These are phyloP conservation scores for Flaveria linearis DNA, from an alignment of 129 eudicot species.

Conservation along the genomic window DNA sequence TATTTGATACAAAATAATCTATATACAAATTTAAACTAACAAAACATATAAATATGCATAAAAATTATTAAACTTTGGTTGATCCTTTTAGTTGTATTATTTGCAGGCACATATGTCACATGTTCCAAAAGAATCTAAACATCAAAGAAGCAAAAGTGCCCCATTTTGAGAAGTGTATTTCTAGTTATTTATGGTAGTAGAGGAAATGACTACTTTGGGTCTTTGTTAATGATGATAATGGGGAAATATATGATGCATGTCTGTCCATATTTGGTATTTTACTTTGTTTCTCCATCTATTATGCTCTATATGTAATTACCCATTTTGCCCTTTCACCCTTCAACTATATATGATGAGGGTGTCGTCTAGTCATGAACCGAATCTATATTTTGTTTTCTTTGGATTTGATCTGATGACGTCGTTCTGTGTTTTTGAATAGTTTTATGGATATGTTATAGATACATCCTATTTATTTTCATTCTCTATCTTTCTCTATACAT, in stretches of 20 bases:
- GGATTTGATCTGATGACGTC: neutral
- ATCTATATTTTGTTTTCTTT: neutral
- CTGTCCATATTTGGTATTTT: conserved; percentile 33
- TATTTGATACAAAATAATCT: no score
- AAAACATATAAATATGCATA: no score
- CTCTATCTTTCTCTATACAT: no score
- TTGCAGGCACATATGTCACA: conserved; percentile 27
- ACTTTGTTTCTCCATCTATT: conserved; percentile 6
- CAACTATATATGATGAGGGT: neutral
- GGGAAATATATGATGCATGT: conserved; percentile 12
- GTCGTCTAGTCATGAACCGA: neutral
- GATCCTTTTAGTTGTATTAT: neutral
- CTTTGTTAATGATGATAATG: conserved; percentile 25
- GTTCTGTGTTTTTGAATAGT: no score
- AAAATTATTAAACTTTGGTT: neutral
- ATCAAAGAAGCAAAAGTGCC: conserved; percentile 47
- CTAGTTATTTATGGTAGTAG: neutral
- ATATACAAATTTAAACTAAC: no score
- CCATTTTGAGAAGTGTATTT: conserved; percentile 43
- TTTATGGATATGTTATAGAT: no score
- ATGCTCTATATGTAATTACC: neutral
- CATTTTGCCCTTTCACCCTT: conserved; percentile 1
- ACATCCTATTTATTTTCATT: no score
- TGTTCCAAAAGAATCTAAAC: conserved; percentile 31
- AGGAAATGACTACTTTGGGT: conserved; percentile 21